Conservation (phyloP, 2,329 filamentous ascomycete species). For the Epichloe coenophiala region DNA sequence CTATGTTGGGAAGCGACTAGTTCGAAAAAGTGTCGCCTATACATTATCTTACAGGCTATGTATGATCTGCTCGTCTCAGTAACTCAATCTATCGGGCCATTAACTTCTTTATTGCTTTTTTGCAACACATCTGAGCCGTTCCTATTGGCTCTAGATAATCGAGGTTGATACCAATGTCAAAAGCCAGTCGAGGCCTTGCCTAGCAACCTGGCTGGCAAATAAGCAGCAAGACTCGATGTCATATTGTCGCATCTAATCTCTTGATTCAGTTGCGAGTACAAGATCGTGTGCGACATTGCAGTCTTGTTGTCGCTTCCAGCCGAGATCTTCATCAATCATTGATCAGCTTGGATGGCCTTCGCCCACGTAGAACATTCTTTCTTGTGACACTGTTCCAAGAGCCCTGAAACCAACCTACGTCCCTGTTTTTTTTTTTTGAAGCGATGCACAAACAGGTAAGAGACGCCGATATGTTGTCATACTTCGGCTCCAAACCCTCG, state of each 20-base stretch:
- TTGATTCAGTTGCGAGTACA: not conserved
- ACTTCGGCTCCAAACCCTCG: not conserved
- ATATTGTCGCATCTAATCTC: not conserved
- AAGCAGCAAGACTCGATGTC: not conserved
- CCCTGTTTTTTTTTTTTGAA: not conserved
- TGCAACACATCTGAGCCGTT: not conserved
- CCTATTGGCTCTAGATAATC: not conserved
- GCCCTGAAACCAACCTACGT: not conserved
- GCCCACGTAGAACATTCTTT: not conserved
- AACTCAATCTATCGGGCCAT: not conserved
- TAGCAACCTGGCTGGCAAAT: not conserved
- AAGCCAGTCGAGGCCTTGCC: not conserved
- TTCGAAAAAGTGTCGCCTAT: not conserved
- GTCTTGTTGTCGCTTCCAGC: not conserved
- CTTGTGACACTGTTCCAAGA: not conserved
- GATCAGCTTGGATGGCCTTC: not conserved
- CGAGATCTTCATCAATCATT: slow-evolving; percentile 1
- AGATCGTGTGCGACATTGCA: not conserved
- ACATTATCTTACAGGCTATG: not conserved
- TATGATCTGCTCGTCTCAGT: not conserved
- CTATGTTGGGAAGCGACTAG: not conserved
- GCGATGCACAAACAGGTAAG: not conserved
- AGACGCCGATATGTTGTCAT: not conserved
- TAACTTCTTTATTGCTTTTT: not conserved
- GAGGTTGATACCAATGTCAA: not conserved